These are phyloP conservation scores for Metschnikowia picachoensis DNA, from an alignment of 805 yeast genomes.

Conservation along the genomic window DNA sequence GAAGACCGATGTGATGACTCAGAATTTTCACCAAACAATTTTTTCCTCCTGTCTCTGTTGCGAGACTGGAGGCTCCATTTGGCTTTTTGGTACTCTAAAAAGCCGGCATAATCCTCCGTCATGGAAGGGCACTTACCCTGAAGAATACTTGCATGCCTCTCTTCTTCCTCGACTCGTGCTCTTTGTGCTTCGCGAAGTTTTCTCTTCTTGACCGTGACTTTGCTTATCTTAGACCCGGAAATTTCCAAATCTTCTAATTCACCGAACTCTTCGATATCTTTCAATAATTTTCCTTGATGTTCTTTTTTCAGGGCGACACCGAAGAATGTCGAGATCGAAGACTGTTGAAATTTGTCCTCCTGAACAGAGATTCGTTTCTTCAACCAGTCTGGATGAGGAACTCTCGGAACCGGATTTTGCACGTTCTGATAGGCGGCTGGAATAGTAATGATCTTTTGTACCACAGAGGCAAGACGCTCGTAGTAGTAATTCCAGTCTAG, in stretches of 20 bases:
- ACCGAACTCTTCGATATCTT: conserved; percentile 77
- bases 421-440: conserved; percentile 95
- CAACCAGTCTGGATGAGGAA: conserved; percentile 93
- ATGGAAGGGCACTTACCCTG: conserved; percentile 62
- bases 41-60: conserved; percentile 66
- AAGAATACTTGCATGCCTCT: conserved; percentile 44
- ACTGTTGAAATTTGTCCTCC: conserved; percentile 70
- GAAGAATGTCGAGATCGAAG: conserved; percentile 58
- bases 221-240: conserved; percentile 33
- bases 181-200: conserved; percentile 23
- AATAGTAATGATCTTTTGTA: conserved; percentile 91
- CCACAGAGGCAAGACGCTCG: conserved; percentile 86
- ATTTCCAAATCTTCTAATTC: conserved; percentile 23
- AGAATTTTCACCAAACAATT: conserved; percentile 68
- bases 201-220: conserved; percentile 48
- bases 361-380: conserved; percentile 54
- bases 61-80: conserved; percentile 82
- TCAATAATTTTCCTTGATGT: conserved; percentile 31
- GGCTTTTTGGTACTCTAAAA: conserved; percentile 73
- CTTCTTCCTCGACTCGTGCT: conserved; percentile 38
- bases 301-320: conserved; percentile 39
- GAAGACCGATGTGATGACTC: conserved; percentile 51
- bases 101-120: conserved; percentile 60
- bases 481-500: conserved; percentile 92
- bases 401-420: conserved; percentile 89